A percentile compares a stretch with the other conserved stretches of the same genome.
Conservation (phyloP, 768 basidiomycete species). For the Solioccasus polychromus region DNA sequence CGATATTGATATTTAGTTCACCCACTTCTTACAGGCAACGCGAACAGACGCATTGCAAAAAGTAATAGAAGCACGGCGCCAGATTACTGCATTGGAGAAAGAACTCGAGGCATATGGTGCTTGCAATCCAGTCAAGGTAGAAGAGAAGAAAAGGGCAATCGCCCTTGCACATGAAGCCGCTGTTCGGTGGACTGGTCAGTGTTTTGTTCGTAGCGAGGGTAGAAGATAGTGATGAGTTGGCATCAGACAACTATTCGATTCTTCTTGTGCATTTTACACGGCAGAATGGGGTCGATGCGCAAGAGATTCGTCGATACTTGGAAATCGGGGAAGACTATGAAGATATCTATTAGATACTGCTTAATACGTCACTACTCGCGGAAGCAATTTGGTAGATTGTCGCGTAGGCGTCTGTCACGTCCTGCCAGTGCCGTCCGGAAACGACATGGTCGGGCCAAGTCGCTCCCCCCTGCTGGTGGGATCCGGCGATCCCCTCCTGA, state of each 20-base stretch:
- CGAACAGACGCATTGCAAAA: conserved; percentile 53
- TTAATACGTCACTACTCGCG: conserved; percentile 15
- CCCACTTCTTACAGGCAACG: conserved; percentile 42
- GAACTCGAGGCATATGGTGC: conserved; percentile 80
- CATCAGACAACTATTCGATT: conserved; percentile 73
- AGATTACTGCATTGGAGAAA: conserved; percentile 49
- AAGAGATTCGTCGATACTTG: conserved; percentile 65
- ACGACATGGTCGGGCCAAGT: conserved; percentile 20
- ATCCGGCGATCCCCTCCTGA: conserved; percentile 12
- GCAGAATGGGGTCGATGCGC: conserved; percentile 52
- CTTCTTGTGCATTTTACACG: conserved; percentile 65
- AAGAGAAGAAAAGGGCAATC: conserved; percentile 70
- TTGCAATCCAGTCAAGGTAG: conserved; percentile 79
- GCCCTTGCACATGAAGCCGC: conserved; percentile 81
- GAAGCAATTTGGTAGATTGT: not conserved
- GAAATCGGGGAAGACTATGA: conserved; percentile 74
- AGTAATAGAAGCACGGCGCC: conserved; percentile 47
- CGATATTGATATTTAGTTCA: not conserved
- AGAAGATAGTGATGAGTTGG: not conserved
- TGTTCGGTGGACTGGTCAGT: conserved; percentile 84
- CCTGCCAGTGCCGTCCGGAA: conserved; percentile 17
- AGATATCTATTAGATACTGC: conserved; percentile 46
- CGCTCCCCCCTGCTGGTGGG: conserved; percentile 2
- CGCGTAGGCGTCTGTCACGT: not conserved
- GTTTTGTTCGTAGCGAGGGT: not conserved